These are phyloP conservation scores for Digitaria exilis DNA, from an alignment of 202 grass and related monocot genomes.

Conservation along the genomic window DNA sequence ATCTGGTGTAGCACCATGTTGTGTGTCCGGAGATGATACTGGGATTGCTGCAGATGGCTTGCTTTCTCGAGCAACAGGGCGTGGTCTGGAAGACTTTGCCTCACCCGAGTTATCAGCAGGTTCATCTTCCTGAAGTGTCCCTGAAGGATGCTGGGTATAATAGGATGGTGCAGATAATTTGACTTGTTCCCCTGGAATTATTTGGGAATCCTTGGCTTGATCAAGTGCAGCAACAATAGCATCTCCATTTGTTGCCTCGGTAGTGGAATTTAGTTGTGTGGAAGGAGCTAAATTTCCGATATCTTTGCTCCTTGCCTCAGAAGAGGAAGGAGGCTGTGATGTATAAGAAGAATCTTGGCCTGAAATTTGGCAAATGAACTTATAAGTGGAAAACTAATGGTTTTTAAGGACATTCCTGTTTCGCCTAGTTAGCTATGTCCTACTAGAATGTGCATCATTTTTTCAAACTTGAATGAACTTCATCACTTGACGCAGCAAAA, in stretches of 20 bases:
- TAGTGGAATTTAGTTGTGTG: not conserved
- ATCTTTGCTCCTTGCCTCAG: not conserved
- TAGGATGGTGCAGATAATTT: not conserved
- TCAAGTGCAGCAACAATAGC: not conserved
- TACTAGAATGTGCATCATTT: not conserved
- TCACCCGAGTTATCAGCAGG: not conserved
- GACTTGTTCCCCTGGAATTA: not conserved
- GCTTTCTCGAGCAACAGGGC: slow-evolving; percentile 9
- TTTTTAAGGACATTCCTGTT: slow-evolving; percentile 10
- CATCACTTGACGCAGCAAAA: slow-evolving; percentile 10
- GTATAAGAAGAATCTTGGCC: slow-evolving; percentile 18
- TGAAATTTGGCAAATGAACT: slow-evolving; percentile 10
- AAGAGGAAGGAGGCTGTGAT: not conserved
- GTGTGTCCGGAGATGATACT: not conserved
- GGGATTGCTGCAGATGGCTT: not conserved
- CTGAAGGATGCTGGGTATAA: not conserved
- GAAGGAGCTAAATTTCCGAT: slow-evolving; percentile 1
- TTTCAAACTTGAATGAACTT: slow-evolving; percentile 5
- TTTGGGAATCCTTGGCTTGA: not conserved
- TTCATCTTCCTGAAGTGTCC: not conserved
- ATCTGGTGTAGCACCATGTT: not conserved
- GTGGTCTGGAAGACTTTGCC: not conserved
- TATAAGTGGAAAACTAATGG: not conserved
- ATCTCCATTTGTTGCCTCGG: not conserved
- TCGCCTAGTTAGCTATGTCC: not conserved